Evolutionary conservation across 2,329 filamentous ascomycete genomes (phyloP).

Genomic region (Phaeosphaeria sp.): DNA sequence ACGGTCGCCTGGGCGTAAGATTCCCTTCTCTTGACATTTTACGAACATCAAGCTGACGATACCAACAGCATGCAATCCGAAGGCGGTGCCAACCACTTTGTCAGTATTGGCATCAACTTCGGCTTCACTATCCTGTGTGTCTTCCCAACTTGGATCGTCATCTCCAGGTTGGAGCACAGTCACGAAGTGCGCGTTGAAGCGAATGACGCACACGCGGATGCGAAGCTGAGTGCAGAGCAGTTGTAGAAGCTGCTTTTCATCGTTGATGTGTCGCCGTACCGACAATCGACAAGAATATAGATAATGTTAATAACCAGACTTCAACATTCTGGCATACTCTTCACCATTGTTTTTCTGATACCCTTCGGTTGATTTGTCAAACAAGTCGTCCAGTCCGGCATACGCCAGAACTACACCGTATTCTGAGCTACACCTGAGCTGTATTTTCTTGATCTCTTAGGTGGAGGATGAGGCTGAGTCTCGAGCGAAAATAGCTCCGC

Average conservation of each 20-base stretch:
- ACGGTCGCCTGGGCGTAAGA: conserved; percentile 47
- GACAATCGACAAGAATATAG: neutral
- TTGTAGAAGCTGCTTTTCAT: neutral
- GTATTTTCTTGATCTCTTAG: neutral
- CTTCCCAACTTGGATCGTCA: conserved; percentile 42
- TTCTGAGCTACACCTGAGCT: neutral
- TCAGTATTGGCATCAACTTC: conserved; percentile 46
- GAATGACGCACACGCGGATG: conserved; percentile 15
- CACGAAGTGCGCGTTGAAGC: conserved; percentile 37
- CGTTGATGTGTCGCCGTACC: neutral
- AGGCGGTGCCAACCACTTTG: conserved; percentile 46
- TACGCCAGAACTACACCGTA: too few species aligned
- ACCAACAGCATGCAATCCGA: conserved; percentile 40
- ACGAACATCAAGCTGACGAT: conserved; percentile 12
- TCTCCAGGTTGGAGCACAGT: conserved; percentile 39
- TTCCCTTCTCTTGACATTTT: neutral
- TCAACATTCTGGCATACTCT: neutral
- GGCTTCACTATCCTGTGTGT: conserved; percentile 40
- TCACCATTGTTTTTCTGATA: too few species aligned
- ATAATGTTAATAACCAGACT: neutral
- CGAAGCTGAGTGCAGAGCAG: conserved; percentile 10
- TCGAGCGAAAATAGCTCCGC: neutral
- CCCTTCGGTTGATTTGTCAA: too few species aligned
- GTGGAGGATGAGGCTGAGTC: neutral
- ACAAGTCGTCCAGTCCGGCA: neutral